These are phyloP conservation scores for Eleusine indica DNA, from an alignment of 176 grass and related monocot genomes.

Conservation along the genomic window DNA sequence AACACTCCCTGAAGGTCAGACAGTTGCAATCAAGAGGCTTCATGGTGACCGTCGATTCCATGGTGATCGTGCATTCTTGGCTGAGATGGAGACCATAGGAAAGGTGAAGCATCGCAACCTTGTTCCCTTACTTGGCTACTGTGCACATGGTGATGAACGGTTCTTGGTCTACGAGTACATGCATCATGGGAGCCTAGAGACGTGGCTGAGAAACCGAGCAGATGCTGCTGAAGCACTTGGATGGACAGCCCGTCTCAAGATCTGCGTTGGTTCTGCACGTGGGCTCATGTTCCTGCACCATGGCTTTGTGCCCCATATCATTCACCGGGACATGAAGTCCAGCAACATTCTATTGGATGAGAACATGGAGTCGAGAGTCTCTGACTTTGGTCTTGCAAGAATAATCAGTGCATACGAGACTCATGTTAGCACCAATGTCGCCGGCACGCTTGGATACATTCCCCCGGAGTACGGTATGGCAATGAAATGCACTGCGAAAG, in stretches of 20 bases:
- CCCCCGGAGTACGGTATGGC: slow-evolving; percentile 79
- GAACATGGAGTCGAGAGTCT: slow-evolving; percentile 66
- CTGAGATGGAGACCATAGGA: slow-evolving; percentile 93
- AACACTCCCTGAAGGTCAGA: slow-evolving; percentile 48
- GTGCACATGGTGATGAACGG: slow-evolving; percentile 57
- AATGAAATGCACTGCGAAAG: slow-evolving; percentile 65
- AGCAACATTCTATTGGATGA: slow-evolving; percentile 80
- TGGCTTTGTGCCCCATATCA: slow-evolving; percentile 82
- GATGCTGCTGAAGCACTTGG: slow-evolving; percentile 52
- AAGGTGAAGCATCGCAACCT: slow-evolving; percentile 87
- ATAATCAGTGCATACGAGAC: slow-evolving; percentile 87
- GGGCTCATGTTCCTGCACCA: slow-evolving; percentile 83
- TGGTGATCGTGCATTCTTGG: slow-evolving; percentile 69
- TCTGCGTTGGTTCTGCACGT: slow-evolving; percentile 66
- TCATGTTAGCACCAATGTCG: slow-evolving; percentile 80
- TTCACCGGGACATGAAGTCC: slow-evolving; percentile 89
- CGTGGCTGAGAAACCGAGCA: slow-evolving; percentile 57
- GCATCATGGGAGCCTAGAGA: slow-evolving; percentile 77
- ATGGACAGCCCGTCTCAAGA: slow-evolving; percentile 71
- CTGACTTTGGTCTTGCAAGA: slow-evolving; percentile 81
- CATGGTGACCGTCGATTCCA: slow-evolving; percentile 55
- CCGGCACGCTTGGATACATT: slow-evolving; percentile 85
- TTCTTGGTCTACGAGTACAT: slow-evolving; percentile 89
- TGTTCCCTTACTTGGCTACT: slow-evolving; percentile 78
- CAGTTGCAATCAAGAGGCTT: slow-evolving; percentile 77